Evolutionary conservation across 2,329 filamentous ascomycete species (phyloP).

Genomic region (Stemphylium beticola): DNA sequence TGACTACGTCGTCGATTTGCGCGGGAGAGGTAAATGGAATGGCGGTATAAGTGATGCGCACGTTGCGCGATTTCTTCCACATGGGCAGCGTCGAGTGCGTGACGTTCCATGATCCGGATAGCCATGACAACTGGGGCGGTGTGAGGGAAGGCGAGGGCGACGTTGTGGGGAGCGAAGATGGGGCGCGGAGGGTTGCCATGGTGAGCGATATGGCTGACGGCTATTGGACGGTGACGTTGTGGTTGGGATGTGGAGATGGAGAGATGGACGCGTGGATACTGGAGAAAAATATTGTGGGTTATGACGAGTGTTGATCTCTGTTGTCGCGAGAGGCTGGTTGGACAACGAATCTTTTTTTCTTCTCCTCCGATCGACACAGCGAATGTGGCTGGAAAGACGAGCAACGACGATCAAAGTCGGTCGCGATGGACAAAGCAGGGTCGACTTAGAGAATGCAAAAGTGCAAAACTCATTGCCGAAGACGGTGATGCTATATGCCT

Average conservation of each 20-base stretch:
- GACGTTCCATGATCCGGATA: constrained; percentile 45
- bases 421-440: not conserved
- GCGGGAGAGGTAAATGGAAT: constrained; percentile 30
- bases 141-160: constrained; percentile 22
- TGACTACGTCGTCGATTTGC: constrained; percentile 73
- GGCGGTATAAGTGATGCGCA: constrained; percentile 75
- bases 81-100: constrained; percentile 59
- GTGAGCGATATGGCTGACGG: not conserved
- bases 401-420: not conserved
- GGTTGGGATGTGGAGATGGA: not conserved
- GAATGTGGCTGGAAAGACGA: not conserved
- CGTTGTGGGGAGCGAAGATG: constrained; percentile 29
- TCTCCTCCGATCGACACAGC: not conserved
- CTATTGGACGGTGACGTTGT: not conserved
- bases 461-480: not conserved
- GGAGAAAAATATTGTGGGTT: constrained; percentile 11
- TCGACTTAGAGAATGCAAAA: not conserved
- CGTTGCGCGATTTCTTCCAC: constrained; percentile 82
- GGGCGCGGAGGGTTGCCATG: constrained; percentile 36
- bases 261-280: constrained; percentile 14
- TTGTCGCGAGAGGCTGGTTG: constrained; percentile 8
- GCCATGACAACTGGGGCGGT: constrained; percentile 48
- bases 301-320: not conserved
- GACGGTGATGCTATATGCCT: not conserved
- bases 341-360: constrained; percentile 6